Conservation (phyloP, 495 filamentous ascomycete species). For the Annulohypoxylon moriforme region DNA sequence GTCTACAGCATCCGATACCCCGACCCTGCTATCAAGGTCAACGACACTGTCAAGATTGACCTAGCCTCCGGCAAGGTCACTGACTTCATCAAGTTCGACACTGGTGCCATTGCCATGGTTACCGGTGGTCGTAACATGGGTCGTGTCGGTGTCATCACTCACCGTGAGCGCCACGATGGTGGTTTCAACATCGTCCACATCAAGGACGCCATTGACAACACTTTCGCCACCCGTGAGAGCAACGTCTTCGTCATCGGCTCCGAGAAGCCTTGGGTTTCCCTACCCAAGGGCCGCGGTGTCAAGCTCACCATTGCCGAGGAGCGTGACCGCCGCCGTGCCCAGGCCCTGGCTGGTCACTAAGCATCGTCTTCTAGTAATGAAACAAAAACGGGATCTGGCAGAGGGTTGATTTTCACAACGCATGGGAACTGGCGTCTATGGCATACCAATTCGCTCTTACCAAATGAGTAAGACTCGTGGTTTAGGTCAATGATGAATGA, state of each 20-base stretch:
- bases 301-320: conserved; percentile 99
- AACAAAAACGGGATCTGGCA: conserved; percentile 45
- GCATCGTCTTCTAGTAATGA: conserved; percentile 33
- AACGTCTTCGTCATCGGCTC: conserved; percentile 98
- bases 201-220: conserved; percentile 99
- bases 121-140: conserved; percentile 99
- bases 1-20: conserved; percentile 92
- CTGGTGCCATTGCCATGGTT: conserved; percentile 95
- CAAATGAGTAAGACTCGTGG: conserved; percentile 43
- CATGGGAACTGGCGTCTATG: conserved; percentile 53
- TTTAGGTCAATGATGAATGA: conserved; percentile 52
- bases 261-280: conserved; percentile 98
- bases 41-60: conserved; percentile 99
- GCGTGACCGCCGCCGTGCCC: conserved; percentile 92
- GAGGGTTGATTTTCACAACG: conserved; percentile 47
- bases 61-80: conserved; percentile 94
- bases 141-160: conserved; percentile 99
- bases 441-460: conserved; percentile 50
- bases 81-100: conserved; percentile 97
- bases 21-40: conserved; percentile 97
- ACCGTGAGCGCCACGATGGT: conserved; percentile 99
- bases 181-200: conserved; percentile 99
- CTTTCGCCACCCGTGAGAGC: conserved; percentile 96
- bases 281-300: conserved; percentile 99
- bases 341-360: conserved; percentile 73